Conservation (phyloP, 768 basidiomycete species). For the Russula sp. region DNA sequence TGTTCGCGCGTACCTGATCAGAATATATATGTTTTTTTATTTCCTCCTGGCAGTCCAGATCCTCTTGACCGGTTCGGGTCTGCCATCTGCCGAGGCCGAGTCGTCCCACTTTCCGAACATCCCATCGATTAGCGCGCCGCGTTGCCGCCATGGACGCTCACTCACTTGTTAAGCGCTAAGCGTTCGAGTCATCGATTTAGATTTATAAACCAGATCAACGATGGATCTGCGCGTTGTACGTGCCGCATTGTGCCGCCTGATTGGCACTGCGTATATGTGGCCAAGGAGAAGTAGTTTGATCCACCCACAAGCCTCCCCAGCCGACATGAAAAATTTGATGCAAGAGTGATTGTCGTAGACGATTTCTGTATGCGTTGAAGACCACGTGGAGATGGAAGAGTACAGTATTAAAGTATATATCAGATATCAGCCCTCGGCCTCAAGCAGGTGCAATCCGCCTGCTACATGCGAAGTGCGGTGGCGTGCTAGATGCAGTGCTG, state of each 20-base stretch:
- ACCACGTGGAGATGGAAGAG: neutral
- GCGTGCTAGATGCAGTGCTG: neutral
- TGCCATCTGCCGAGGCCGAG: neutral
- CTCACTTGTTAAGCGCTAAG: neutral
- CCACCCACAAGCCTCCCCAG: neutral
- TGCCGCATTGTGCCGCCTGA: neutral
- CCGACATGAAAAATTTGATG: neutral
- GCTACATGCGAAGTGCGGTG: neutral
- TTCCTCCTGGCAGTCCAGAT: neutral
- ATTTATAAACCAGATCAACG: neutral
- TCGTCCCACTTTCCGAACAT: neutral
- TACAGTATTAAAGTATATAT: neutral
- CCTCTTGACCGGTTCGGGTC: neutral
- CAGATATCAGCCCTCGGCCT: neutral
- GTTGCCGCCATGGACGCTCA: conserved; percentile 10
- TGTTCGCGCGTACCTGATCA: neutral
- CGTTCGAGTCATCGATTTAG: conserved; percentile 9
- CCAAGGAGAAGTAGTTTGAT: neutral
- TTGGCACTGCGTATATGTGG: neutral
- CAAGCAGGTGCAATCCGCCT: neutral
- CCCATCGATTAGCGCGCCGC: conserved; percentile 8
- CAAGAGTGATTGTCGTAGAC: neutral
- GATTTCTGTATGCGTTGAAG: neutral
- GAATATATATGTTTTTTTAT: neutral
- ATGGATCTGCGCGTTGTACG: neutral